These are phyloP conservation scores for Amanita exitialis DNA, from an alignment of 768 basidiomycete species.

Conservation along the genomic window DNA sequence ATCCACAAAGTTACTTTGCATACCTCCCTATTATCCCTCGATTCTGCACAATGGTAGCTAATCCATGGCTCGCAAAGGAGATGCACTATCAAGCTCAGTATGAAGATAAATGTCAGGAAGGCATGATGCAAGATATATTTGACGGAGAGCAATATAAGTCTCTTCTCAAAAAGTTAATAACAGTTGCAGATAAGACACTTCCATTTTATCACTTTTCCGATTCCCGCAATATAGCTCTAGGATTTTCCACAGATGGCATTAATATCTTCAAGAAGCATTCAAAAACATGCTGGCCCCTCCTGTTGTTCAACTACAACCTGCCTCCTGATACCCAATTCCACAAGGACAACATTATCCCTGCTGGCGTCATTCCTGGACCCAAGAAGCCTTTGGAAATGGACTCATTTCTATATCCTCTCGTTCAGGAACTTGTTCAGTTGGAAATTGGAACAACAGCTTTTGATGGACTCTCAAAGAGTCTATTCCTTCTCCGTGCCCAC, in stretches of 20 bases:
- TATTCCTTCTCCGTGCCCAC: constrained; percentile 19
- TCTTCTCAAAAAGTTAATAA: constrained; percentile 11
- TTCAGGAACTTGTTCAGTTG: constrained; percentile 25
- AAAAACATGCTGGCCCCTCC: constrained; percentile 24
- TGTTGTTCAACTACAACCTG: constrained; percentile 23
- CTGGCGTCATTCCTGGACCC: constrained; percentile 37
- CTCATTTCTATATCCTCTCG: constrained; percentile 32
- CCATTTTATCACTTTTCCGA: neutral
- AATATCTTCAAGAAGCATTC: neutral
- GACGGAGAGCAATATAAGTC: constrained; percentile 14
- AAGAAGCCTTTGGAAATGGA: constrained; percentile 28
- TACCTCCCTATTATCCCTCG: constrained; percentile 22
- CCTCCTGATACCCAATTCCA: constrained; percentile 27
- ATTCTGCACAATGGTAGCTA: constrained; percentile 13
- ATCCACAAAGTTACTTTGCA: neutral
- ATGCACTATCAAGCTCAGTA: constrained; percentile 17
- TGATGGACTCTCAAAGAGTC: constrained; percentile 9
- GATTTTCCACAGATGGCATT: neutral
- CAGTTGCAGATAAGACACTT: neutral
- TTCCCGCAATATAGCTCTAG: no score
- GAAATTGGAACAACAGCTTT: constrained; percentile 25
- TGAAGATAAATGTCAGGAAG: neutral
- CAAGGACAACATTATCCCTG: constrained; percentile 22
- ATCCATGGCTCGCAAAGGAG: constrained; percentile 2
- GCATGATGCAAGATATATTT: constrained; percentile 14